Evolutionary conservation across 73 alveolate species (phyloP).

Genomic region (Paramecium sonneborni): DNA sequence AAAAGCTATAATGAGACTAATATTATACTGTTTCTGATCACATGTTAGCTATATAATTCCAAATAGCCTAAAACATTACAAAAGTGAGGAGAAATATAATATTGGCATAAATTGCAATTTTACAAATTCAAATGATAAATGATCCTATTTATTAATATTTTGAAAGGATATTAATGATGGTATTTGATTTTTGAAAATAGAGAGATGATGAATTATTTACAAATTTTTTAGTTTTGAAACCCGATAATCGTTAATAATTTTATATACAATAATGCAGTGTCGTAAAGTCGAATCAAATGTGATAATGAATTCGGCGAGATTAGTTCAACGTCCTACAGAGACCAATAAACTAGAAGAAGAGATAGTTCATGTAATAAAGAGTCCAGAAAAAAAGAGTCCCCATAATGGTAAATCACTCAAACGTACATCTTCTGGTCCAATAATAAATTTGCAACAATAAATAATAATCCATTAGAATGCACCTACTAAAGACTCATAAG

Average conservation of each 20-base stretch:
- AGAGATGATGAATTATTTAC: not conserved
- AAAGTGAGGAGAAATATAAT: not conserved
- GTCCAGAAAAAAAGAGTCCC: not conserved
- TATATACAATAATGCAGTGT: constrained; percentile 17
- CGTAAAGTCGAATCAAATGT: constrained; percentile 20
- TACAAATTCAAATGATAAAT: not conserved
- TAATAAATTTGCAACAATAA: constrained; percentile 14
- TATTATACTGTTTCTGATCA: not conserved
- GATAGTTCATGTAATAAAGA: constrained; percentile 13
- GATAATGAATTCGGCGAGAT: constrained; percentile 29
- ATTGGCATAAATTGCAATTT: not conserved
- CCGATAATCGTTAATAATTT: constrained; percentile 18
- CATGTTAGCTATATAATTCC: not conserved
- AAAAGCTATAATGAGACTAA: not conserved
- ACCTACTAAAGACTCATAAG: not conserved
- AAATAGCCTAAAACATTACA: not conserved
- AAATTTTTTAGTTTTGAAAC: not conserved
- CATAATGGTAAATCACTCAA: constrained; percentile 1
- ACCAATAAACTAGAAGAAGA: constrained; percentile 25
- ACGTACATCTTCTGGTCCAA: constrained; percentile 1
- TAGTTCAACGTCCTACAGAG: not conserved
- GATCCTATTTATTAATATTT: not conserved
- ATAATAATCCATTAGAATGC: constrained; percentile 12
- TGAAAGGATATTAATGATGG: not conserved
- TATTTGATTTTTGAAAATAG: not conserved